A percentile compares a stretch with the other conserved stretches of the same genome.
Evolutionary conservation across 2,329 filamentous ascomycete species (phyloP).

Genomic region (Nemania bipapillata): DNA sequence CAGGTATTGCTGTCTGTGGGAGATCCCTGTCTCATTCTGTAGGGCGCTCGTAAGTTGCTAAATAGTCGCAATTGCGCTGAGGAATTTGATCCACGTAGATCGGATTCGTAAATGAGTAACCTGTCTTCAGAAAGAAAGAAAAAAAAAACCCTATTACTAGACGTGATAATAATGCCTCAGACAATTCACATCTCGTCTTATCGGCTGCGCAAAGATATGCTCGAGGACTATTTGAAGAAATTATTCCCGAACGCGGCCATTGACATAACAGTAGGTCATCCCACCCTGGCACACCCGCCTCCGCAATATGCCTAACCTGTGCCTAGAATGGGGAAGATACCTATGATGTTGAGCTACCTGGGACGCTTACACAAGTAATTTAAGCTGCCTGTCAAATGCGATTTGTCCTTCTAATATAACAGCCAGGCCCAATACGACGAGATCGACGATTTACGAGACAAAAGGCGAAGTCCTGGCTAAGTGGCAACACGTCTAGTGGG

Average conservation of each 20-base stretch:
- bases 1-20: not conserved
- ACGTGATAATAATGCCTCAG: not conserved
- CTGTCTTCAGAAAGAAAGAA: too few relatives aligned
- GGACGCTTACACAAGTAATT: conserved; percentile 2
- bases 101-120: too few relatives aligned
- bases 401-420: not conserved
- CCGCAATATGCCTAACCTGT: too few relatives aligned
- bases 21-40: too few relatives aligned
- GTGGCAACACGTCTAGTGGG: not conserved
- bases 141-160: too few relatives aligned
- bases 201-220: conserved; percentile 10
- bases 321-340: not conserved
- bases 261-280: conserved; percentile 15
- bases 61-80: too few relatives aligned
- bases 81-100: too few relatives aligned
- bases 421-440: conserved; percentile 4
- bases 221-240: conserved; percentile 5
- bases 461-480: conserved; percentile 1
- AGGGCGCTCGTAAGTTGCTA: too few relatives aligned
- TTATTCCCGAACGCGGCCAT: not conserved
- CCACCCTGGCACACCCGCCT: too few relatives aligned
- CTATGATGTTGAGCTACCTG: conserved; percentile 1
- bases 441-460: conserved; percentile 8
- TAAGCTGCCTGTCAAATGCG: not conserved
- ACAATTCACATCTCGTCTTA: conserved; percentile 11